Evolutionary conservation across 257 asterid genomes (phyloP).

Genomic region (Solanum boliviense): DNA sequence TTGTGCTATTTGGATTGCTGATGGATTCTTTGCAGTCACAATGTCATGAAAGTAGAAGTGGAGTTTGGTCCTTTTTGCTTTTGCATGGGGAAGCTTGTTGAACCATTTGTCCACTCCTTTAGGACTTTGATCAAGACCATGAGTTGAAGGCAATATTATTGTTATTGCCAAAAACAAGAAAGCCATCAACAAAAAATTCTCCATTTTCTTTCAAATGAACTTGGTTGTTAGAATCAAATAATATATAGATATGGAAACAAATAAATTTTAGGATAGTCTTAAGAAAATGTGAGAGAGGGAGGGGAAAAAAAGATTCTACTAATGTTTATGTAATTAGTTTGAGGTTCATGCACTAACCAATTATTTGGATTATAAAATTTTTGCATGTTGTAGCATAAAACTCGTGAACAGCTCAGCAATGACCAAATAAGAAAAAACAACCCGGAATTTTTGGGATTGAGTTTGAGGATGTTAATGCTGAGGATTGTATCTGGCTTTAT

Average conservation of each 20-base stretch:
- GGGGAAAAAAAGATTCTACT: background rate
- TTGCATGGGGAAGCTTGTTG: background rate
- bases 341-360: background rate
- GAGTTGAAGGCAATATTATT: background rate
- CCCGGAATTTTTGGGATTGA: background rate
- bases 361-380: background rate
- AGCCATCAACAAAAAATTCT: background rate
- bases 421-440: background rate
- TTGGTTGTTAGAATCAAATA: background rate
- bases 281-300: background rate
- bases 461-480: background rate
- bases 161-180: background rate
- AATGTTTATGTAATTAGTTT: background rate
- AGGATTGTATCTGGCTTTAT: background rate
- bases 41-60: background rate
- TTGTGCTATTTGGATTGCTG: background rate
- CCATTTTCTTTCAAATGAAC: background rate
- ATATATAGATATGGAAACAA: background rate
- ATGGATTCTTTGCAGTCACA: background rate
- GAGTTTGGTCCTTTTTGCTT: background rate
- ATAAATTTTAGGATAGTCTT: background rate
- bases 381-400: background rate
- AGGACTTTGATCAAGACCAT: background rate
- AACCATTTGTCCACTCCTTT: constrained; percentile 1
- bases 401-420: background rate